Conservation (phyloP, 1,284 basidiomycete species). For the Ganoderma leucocontextum region DNA sequence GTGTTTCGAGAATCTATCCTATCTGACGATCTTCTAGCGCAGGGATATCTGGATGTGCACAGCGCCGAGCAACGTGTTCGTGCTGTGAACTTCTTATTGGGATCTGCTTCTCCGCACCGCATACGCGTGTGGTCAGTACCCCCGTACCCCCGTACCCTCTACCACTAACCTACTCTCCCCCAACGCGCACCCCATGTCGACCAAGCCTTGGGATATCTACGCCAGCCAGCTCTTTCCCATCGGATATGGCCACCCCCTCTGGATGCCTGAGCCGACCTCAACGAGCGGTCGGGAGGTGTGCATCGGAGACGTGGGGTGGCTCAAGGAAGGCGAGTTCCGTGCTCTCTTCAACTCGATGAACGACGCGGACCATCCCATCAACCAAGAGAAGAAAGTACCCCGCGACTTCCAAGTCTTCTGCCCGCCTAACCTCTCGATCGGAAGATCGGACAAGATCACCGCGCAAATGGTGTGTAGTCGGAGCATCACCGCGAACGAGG, state of each 20-base stretch:
- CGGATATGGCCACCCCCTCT: conserved; percentile 34
- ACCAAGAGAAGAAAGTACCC: conserved; percentile 12
- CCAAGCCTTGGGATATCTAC: conserved; percentile 27
- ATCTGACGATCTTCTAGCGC: background rate
- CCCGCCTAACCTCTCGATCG: background rate
- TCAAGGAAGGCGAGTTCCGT: conserved; percentile 28
- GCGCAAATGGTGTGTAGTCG: conserved; percentile 15
- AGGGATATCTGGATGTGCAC: background rate
- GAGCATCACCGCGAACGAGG: conserved; percentile 13
- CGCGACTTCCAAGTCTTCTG: background rate
- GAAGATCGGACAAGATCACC: conserved; percentile 7
- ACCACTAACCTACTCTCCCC: background rate
- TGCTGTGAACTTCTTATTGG: conserved; percentile 1
- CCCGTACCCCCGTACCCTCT: background rate
- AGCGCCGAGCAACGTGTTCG: conserved; percentile 3
- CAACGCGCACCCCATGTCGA: background rate
- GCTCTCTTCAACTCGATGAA: conserved; percentile 31
- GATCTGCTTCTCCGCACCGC: background rate
- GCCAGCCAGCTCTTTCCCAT: conserved; percentile 26
- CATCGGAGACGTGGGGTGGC: conserved; percentile 34
- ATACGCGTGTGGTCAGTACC: background rate
- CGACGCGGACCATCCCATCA: conserved; percentile 5
- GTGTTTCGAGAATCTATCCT: background rate
- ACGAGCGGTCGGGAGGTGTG: conserved; percentile 9
- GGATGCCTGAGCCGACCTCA: conserved; percentile 27